These are phyloP conservation scores for Salix exigua DNA, from an alignment of 345 rosid genomes.

Conservation along the genomic window DNA sequence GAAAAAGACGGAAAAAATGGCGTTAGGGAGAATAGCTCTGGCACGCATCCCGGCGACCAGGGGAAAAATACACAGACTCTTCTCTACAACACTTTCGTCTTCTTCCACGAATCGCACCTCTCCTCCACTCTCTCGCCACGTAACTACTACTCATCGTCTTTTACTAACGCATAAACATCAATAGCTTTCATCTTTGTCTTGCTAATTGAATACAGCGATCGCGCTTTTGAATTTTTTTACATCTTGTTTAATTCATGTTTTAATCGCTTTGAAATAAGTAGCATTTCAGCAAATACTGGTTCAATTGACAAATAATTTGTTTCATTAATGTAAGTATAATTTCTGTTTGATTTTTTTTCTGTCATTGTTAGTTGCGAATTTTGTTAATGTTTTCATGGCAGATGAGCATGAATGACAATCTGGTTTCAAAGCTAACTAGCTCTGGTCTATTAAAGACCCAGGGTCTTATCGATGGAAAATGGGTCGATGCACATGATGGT, in stretches of 20 bases:
- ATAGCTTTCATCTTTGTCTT: too few relatives aligned
- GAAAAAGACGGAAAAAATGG: conserved; percentile 4
- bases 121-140: conserved; percentile 5
- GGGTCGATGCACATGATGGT: conserved; percentile 74
- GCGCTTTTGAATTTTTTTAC: too few relatives aligned
- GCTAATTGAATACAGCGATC: too few relatives aligned
- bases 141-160: background rate
- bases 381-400: conserved; percentile 11
- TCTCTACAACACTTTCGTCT: conserved; percentile 13
- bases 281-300: too few relatives aligned
- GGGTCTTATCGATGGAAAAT: conserved; percentile 84
- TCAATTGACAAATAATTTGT: too few relatives aligned
- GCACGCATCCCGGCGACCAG: conserved; percentile 18
- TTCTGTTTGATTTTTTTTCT: too few relatives aligned
- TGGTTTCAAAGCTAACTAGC: conserved; percentile 39
- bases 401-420: conserved; percentile 55
- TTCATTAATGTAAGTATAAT: too few relatives aligned
- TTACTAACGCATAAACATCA: too few relatives aligned
- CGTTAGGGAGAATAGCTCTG: background rate
- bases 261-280: too few relatives aligned
- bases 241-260: too few relatives aligned
- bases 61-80: background rate
- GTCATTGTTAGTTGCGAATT: too few relatives aligned
- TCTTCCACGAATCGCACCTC: conserved; percentile 26
- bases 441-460: conserved; percentile 60